A percentile compares a stretch with the other conserved stretches of the same genome.
phyloP scores from a whole-genome alignment of 2,329 filamentous ascomycete species.

The Rhynchosporium graminicola region DNA sequence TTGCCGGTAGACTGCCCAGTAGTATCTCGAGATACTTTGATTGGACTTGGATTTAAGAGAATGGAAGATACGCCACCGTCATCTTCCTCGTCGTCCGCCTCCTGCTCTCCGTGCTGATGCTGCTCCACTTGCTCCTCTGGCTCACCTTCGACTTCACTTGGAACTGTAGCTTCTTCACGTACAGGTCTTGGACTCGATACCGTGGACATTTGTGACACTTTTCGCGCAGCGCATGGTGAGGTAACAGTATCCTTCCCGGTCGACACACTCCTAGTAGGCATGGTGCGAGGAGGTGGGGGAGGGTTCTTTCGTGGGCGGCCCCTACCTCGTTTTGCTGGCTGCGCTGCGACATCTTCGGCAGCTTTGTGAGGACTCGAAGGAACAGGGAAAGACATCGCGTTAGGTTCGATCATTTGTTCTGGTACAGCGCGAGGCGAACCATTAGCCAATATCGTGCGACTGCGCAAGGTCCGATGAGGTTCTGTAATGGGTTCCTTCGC shows the following conservation, averaged over 20 bases:
- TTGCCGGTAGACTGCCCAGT: background rate
- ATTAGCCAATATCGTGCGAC: background rate
- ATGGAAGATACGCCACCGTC: slow-evolving; percentile 13
- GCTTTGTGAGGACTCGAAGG: background rate
- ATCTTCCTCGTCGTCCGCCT: background rate
- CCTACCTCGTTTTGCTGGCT: slow-evolving; percentile 5
- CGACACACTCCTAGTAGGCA: background rate
- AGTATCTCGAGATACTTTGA: slow-evolving; percentile 12
- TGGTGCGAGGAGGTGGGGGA: background rate
- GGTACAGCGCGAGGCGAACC: background rate
- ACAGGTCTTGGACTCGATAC: background rate
- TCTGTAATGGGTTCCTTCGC: slow-evolving; percentile 1
- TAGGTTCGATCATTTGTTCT: background rate
- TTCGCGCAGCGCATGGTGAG: background rate
- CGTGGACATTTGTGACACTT: background rate
- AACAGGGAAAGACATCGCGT: background rate
- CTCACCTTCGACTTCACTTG: background rate
- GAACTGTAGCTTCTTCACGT: background rate
- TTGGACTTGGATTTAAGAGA: slow-evolving; percentile 22
- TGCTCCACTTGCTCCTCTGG: background rate
- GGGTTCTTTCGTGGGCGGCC: slow-evolving; percentile 16
- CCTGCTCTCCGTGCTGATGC: background rate
- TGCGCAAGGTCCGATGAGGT: slow-evolving; percentile 9
- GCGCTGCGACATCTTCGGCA: background rate
- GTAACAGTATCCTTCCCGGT: slow-evolving; percentile 4